Percentiles rank a stretch among this genome's conserved stretches.
phyloP scores from a whole-genome alignment of 352 stramenopile genomes.

The Pythium sp. region DNA sequence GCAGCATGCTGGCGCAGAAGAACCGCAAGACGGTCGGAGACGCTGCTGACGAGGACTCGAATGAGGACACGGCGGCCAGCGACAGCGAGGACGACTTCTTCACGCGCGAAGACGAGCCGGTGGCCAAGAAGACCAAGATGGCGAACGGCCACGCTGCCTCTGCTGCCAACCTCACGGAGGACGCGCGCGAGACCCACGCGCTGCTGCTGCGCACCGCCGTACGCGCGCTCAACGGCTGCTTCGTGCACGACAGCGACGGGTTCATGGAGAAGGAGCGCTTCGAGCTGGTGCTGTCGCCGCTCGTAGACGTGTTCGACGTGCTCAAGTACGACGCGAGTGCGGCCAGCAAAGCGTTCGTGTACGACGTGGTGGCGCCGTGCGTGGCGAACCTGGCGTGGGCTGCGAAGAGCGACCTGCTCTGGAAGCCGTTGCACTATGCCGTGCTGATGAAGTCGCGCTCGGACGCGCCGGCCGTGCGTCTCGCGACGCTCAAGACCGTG shows the following conservation, averaged over 20 bases:
- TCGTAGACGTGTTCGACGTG: conserved; percentile 79
- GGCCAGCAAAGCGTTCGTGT: conserved; percentile 47
- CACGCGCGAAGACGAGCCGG: conserved; percentile 32
- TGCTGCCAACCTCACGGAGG: conserved; percentile 16
- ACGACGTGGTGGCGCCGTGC: conserved; percentile 61
- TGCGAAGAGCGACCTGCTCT: conserved; percentile 84
- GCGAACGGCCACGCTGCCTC: conserved; percentile 17
- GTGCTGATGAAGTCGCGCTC: conserved; percentile 86
- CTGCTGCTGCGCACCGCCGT: conserved; percentile 59
- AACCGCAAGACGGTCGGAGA: conserved; percentile 17
- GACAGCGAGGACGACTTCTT: conserved; percentile 65
- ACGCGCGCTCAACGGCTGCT: conserved; percentile 77
- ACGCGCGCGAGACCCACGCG: conserved; percentile 32
- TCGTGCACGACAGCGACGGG: conserved; percentile 81
- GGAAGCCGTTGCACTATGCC: conserved; percentile 88
- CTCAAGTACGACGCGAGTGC: conserved; percentile 39
- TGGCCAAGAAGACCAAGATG: conserved; percentile 60
- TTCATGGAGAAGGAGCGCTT: conserved; percentile 89
- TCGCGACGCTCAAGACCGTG: conserved; percentile 75
- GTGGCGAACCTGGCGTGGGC: conserved; percentile 84
- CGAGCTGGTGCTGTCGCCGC: conserved; percentile 60
- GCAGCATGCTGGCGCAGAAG: conserved; percentile 42
- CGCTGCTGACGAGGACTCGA: conserved; percentile 23
- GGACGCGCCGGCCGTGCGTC: conserved; percentile 56
- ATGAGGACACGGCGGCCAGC: conserved; percentile 33